These are phyloP conservation scores for Helichrysum umbraculigerum DNA, from an alignment of 129 eudicot genomes.

Conservation along the genomic window DNA sequence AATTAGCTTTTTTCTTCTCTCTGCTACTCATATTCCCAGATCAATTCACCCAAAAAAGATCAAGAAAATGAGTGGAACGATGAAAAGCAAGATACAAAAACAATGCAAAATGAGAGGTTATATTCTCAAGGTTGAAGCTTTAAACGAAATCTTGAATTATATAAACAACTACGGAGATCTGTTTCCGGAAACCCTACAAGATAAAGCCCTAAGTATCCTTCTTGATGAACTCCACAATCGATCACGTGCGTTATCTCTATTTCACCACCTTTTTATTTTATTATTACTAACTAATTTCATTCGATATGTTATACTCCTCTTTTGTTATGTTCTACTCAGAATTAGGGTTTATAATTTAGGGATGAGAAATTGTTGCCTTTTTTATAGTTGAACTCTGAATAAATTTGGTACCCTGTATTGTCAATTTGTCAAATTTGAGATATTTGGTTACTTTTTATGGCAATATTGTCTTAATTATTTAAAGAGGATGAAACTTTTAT, in stretches of 20 bases:
- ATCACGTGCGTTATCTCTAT: conserved; percentile 35
- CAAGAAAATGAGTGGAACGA: conserved; percentile 44
- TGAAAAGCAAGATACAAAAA: conserved; percentile 62
- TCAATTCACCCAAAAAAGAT: background rate
- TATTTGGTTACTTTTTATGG: background rate
- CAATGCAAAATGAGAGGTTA: conserved; percentile 77
- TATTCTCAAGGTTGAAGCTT: conserved; percentile 73
- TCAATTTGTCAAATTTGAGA: background rate
- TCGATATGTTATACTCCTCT: background rate
- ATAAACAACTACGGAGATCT: conserved; percentile 12
- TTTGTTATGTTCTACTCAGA: background rate
- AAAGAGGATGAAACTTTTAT: background rate
- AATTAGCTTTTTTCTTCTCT: background rate
- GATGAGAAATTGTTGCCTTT: no score
- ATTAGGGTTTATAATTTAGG: background rate
- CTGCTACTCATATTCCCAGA: background rate
- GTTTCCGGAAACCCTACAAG: conserved; percentile 52
- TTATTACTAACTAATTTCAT: background rate
- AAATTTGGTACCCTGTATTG: background rate
- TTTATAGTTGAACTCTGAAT: background rate
- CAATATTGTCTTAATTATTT: background rate
- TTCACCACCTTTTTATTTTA: background rate
- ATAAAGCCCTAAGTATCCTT: conserved; percentile 73
- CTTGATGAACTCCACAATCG: conserved; percentile 69
- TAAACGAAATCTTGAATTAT: conserved; percentile 43